Evolutionary conservation across 148 eudicot genomes (phyloP), one percentile per base, ranked within the genome.

Genomic region (Dysphania ambrosioides): DNA sequence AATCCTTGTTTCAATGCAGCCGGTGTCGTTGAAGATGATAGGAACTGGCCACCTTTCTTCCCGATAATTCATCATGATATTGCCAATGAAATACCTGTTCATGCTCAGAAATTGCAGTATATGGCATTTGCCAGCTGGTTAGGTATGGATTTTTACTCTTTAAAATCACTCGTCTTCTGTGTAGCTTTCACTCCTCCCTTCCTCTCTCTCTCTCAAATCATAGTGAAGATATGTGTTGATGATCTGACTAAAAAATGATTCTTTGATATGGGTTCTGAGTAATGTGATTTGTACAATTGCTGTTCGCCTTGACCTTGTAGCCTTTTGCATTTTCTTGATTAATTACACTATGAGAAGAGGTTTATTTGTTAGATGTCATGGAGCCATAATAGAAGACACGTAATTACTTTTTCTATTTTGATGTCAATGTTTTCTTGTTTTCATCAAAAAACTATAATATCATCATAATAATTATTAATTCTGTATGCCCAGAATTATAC

Each of bases 101-200:
- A 85, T 82, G 87, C 85, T 57, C 87, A 85, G 71, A 85, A 81
- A 78, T 65, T 85, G 76, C 87, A 85, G 79, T 85, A 85, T 78
- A 77, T 82, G 82, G 87, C 87, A 64, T 85, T 85, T 80, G 87
- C 87, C 62, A 85, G 87, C 80, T 85, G 87, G 87, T 56, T 85
- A 82, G 87, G 87, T 85, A 82, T 55, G 77, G 27, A 18, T 34
- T 31, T 67, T 58, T 41, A n/a, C 35, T 68, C 0, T 32, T 16
- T 64, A 55, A 55, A 30, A 18, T 31, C 34, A 7, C 15, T 55
- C 40, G 29, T 5, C 23, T 66, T 12, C 63, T n/a, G 26, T 70
- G 16, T 40, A 26, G 34, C 16, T 47, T 0, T 63, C 47, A 27
- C 30, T 74, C 15, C 27, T 65, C 24, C 11, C 16, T 34, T 18